phyloP scores from a whole-genome alignment of 164 flowering plant genomes.

The Aristolochia fimbriata region DNA sequence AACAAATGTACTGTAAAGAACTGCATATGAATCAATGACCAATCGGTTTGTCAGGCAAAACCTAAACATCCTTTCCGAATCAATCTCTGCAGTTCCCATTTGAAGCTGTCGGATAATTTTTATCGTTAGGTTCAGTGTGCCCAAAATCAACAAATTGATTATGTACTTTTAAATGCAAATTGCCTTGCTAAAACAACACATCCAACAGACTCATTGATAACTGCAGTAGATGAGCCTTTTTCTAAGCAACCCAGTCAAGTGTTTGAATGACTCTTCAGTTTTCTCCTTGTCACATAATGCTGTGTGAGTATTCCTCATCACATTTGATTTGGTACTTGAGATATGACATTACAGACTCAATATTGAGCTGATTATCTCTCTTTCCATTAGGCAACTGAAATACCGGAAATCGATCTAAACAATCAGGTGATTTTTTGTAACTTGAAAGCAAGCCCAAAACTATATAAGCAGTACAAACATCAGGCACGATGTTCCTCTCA shows the following conservation, averaged over 20 bases:
- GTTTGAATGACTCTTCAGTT: not conserved
- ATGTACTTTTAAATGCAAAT: not conserved
- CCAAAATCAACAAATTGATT: not conserved
- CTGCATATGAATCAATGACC: constrained; percentile 18
- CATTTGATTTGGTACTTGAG: too few relatives aligned
- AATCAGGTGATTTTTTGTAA: too few relatives aligned
- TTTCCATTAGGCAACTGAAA: too few relatives aligned
- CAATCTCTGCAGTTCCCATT: constrained; percentile 72
- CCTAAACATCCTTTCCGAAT: constrained; percentile 43
- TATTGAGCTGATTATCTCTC: too few relatives aligned
- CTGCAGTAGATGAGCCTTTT: not conserved
- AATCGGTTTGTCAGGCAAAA: constrained; percentile 44
- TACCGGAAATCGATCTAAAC: too few relatives aligned
- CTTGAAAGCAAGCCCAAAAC: too few relatives aligned
- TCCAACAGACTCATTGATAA: not conserved
- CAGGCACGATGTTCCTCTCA: too few relatives aligned
- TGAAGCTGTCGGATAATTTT: constrained; percentile 12
- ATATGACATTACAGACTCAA: too few relatives aligned
- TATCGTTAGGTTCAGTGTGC: constrained; percentile 25
- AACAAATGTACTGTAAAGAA: too few relatives aligned
- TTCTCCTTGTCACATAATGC: not conserved
- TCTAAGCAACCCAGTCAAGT: not conserved
- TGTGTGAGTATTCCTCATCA: not conserved
- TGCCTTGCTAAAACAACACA: not conserved
- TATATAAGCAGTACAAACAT: too few relatives aligned